Evolutionary conservation across 2,329 filamentous ascomycete genomes (phyloP).

Genomic region (Colletotrichum sansevieriae): DNA sequence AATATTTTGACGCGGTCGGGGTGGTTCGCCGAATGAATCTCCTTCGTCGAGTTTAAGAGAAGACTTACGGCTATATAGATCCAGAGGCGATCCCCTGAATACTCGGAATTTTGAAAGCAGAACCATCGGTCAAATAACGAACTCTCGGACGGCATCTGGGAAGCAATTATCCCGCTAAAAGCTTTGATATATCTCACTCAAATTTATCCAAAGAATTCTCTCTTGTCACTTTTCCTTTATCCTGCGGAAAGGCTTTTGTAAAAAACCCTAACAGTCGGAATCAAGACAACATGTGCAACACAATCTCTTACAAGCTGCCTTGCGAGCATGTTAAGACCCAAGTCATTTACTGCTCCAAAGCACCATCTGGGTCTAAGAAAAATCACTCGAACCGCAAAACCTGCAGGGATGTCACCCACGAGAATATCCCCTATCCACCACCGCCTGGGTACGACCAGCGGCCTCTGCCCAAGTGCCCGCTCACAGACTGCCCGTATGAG

Average conservation of each 20-base stretch:
- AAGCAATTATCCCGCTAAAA: too few species aligned
- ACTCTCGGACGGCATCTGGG: too few species aligned
- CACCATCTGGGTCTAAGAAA: conserved; percentile 48
- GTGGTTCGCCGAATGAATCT: background rate
- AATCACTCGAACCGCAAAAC: conserved; percentile 49
- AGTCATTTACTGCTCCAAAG: conserved; percentile 60
- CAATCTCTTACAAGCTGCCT: conserved; percentile 62
- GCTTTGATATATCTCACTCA: too few species aligned
- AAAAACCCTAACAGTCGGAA: conserved; percentile 4
- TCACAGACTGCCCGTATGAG: conserved; percentile 64
- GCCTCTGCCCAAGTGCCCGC: conserved; percentile 57
- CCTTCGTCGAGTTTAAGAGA: too few species aligned
- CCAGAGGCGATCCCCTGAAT: background rate
- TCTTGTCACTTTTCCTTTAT: too few species aligned
- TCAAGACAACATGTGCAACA: conserved; percentile 59
- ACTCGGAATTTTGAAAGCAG: background rate
- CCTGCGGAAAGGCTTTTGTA: background rate
- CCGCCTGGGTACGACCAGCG: conserved; percentile 56
- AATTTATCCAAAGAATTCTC: background rate
- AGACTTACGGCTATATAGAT: conserved; percentile 12
- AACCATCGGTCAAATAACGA: background rate
- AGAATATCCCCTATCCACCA: conserved; percentile 61
- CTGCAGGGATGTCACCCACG: conserved; percentile 59
- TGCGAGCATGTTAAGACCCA: conserved; percentile 64
- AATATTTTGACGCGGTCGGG: conserved; percentile 2